A percentile compares a stretch with the other conserved stretches of the same genome.
phyloP scores from a whole-genome alignment of 75 land plant genomes.

The Pinus taeda region DNA sequence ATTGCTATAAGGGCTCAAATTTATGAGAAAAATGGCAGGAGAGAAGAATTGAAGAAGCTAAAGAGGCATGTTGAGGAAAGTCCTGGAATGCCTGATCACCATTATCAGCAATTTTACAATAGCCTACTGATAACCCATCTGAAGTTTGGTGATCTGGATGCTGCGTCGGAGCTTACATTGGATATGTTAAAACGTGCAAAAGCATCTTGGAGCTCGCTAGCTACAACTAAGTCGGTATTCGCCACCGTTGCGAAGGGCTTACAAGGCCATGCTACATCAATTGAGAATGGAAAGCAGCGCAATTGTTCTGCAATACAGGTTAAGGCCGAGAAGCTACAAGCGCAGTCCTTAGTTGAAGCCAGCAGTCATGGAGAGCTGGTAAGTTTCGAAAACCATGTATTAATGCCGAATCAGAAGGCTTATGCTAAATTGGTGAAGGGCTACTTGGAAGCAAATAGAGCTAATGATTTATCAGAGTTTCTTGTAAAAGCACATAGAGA shows the following conservation, averaged over 20 bases:
- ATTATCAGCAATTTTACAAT: constrained; percentile 48
- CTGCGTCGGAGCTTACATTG: constrained; percentile 49
- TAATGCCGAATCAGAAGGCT: constrained; percentile 51
- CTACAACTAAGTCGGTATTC: constrained; percentile 26
- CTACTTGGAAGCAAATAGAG: constrained; percentile 55
- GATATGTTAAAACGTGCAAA: constrained; percentile 48
- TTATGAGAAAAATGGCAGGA: constrained; percentile 62
- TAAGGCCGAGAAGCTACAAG: constrained; percentile 17
- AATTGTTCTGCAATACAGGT: not conserved
- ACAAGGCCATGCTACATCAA: not conserved
- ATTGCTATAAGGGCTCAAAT: constrained; percentile 50
- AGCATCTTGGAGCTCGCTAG: constrained; percentile 41
- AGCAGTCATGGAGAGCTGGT: constrained; percentile 39
- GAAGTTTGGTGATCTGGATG: constrained; percentile 52
- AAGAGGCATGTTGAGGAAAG: constrained; percentile 49
- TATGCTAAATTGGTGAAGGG: constrained; percentile 57
- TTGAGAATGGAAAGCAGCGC: not conserved
- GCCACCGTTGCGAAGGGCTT: constrained; percentile 5
- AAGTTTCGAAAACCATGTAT: constrained; percentile 43
- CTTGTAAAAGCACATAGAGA: constrained; percentile 48
- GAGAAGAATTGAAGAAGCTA: constrained; percentile 55
- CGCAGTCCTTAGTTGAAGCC: constrained; percentile 18
- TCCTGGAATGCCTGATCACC: constrained; percentile 24
- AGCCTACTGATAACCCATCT: constrained; percentile 55
- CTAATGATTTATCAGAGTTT: constrained; percentile 49